These are phyloP conservation scores for Prunus salicina DNA, from an alignment of 306 rosid species.

Conservation along the genomic window DNA sequence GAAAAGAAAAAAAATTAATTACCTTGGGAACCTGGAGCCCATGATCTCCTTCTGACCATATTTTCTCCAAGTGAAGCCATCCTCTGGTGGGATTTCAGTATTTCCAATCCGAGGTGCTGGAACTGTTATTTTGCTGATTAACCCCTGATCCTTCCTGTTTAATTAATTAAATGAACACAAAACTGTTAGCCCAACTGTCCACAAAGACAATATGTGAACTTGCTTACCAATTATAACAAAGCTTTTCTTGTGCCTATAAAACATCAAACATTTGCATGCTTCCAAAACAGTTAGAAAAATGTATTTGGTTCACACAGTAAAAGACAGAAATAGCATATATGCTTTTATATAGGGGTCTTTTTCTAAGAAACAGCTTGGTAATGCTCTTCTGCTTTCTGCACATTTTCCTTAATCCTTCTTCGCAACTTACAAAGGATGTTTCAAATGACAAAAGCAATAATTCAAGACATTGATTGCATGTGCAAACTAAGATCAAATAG, in stretches of 20 bases:
- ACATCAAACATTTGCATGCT: no score
- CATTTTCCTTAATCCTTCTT: constrained; percentile 1
- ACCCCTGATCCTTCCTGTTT: constrained; percentile 40
- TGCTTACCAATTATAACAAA: no score
- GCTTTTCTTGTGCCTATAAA: no score
- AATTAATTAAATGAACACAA: background rate
- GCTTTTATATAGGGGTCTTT: background rate
- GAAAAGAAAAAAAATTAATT: background rate
- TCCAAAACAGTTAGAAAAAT: background rate
- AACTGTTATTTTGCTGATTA: constrained; percentile 32
- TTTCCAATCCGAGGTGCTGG: constrained; percentile 63
- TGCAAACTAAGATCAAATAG: background rate
- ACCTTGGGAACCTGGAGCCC: constrained; percentile 66
- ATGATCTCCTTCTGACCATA: constrained; percentile 86
- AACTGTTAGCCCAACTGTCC: background rate
- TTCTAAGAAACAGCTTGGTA: constrained; percentile 18
- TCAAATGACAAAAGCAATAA: background rate
- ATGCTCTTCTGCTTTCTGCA: constrained; percentile 11
- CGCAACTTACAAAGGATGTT: background rate
- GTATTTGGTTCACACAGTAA: background rate
- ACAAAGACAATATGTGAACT: background rate
- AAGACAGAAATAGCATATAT: background rate
- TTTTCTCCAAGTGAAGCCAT: constrained; percentile 73
- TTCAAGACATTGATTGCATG: background rate
- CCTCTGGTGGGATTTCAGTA: constrained; percentile 71